These are phyloP conservation scores for Cutaneotrichosporon dermatis DNA, from an alignment of 1,284 basidiomycete species.

Conservation along the genomic window DNA sequence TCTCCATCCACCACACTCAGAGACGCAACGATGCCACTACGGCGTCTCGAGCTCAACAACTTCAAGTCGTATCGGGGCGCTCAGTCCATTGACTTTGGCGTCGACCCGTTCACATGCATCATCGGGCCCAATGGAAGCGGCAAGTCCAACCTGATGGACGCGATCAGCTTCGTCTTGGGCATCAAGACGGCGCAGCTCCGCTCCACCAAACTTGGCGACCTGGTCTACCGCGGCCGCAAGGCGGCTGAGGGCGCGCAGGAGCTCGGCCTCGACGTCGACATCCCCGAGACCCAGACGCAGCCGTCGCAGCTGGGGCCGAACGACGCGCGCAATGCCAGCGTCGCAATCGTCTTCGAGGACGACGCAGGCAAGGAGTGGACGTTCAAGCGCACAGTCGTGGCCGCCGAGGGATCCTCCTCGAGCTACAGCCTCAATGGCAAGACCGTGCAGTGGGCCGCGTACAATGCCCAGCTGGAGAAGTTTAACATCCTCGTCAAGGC, in stretches of 20 bases:
- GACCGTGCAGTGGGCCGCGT: slow-evolving; percentile 73
- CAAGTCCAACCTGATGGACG: slow-evolving; percentile 99
- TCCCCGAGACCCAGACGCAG: slow-evolving; percentile 25
- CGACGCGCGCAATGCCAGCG: slow-evolving; percentile 87
- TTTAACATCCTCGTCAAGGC: slow-evolving; percentile 98
- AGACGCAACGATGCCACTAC: slow-evolving; percentile 43
- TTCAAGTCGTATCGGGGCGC: slow-evolving; percentile 79
- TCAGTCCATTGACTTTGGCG: slow-evolving; percentile 54
- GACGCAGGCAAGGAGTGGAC: slow-evolving; percentile 71
- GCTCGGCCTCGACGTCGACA: slow-evolving; percentile 48
- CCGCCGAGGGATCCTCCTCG: slow-evolving; percentile 71
- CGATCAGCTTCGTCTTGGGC: slow-evolving; percentile 97
- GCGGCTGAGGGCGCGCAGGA: slow-evolving; percentile 53
- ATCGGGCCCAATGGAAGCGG: slow-evolving; percentile 99
- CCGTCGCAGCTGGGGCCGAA: slow-evolving; percentile 50
- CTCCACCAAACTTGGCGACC: slow-evolving; percentile 86
- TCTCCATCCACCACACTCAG: neutral
- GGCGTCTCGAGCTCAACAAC: slow-evolving; percentile 73
- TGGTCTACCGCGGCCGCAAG: slow-evolving; percentile 86
- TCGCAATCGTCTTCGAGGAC: slow-evolving; percentile 85
- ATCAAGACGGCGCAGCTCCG: slow-evolving; percentile 90
- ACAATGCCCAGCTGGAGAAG: slow-evolving; percentile 75
- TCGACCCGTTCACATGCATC: slow-evolving; percentile 78
- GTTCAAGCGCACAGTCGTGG: slow-evolving; percentile 66
- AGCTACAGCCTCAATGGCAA: slow-evolving; percentile 80